Percentiles rank a stretch among this genome's conserved stretches.
Evolutionary conservation across 1,284 basidiomycete genomes (phyloP).

Genomic region (Grifola frondosa): DNA sequence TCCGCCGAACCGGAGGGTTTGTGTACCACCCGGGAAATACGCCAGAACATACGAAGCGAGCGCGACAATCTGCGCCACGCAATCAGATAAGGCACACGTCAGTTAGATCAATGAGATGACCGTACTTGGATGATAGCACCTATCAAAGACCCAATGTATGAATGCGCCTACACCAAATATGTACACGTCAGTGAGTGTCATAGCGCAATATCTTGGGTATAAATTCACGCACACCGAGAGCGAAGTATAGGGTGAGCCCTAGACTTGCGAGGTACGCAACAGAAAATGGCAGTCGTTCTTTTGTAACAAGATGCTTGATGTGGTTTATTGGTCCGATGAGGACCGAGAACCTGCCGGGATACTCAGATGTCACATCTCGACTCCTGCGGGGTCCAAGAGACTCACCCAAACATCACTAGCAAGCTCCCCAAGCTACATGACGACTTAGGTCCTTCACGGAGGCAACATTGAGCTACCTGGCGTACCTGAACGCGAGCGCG

Average conservation of each 20-base stretch:
- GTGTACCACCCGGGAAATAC: conserved; percentile 86
- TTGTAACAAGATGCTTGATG: conserved; percentile 82
- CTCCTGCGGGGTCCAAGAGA: conserved; percentile 13
- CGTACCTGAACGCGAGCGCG: conserved; percentile 82
- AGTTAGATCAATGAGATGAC: conserved; percentile 5
- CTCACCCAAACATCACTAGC: conserved; percentile 86
- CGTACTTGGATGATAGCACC: conserved; percentile 74
- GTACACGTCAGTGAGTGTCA: neutral
- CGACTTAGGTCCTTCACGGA: neutral
- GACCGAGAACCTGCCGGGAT: conserved; percentile 70
- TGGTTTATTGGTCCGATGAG: conserved; percentile 85
- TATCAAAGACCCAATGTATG: conserved; percentile 82
- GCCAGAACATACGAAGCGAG: conserved; percentile 86
- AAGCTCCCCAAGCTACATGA: conserved; percentile 71
- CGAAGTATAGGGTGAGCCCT: conserved; percentile 84
- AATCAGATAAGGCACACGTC: neutral
- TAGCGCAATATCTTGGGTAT: neutral
- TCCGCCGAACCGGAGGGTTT: conserved; percentile 81
- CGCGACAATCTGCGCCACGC: conserved; percentile 61
- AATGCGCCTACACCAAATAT: conserved; percentile 66
- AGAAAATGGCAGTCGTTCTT: conserved; percentile 88
- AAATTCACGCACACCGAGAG: conserved; percentile 66
- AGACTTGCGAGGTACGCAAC: conserved; percentile 80
- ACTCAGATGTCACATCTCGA: neutral
- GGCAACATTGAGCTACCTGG: neutral